Evolutionary conservation across 371 early-diverging fungal genomes (phyloP).

Genomic region (Mortierella sp.): DNA sequence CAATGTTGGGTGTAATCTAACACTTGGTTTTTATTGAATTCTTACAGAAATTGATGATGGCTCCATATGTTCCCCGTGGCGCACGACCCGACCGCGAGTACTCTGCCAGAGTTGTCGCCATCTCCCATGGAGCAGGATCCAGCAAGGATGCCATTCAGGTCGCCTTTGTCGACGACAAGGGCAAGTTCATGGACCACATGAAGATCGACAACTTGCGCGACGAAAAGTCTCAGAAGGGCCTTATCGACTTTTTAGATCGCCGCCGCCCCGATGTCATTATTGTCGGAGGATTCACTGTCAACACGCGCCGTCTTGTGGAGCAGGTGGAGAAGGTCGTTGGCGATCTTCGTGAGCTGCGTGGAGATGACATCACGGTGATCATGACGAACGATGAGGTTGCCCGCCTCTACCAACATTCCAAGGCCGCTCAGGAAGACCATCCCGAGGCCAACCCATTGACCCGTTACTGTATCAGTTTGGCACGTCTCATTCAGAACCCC

Average conservation of each 20-base stretch:
- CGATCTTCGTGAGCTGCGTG: constrained; percentile 63
- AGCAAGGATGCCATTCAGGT: constrained; percentile 78
- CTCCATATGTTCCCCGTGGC: constrained; percentile 70
- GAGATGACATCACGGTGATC: constrained; percentile 64
- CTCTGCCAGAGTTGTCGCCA: constrained; percentile 84
- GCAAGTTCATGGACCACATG: constrained; percentile 76
- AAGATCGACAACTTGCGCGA: constrained; percentile 75
- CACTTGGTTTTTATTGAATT: background rate
- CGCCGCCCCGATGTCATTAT: constrained; percentile 85
- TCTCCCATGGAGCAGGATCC: constrained; percentile 88
- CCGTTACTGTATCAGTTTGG: constrained; percentile 92
- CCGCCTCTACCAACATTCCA: constrained; percentile 85
- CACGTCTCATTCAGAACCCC: constrained; percentile 89
- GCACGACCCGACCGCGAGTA: constrained; percentile 65
- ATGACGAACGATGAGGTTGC: constrained; percentile 92
- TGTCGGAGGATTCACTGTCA: constrained; percentile 84
- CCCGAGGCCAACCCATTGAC: constrained; percentile 74
- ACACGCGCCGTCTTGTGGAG: constrained; percentile 80
- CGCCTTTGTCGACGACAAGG: constrained; percentile 84
- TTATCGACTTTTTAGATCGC: constrained; percentile 72
- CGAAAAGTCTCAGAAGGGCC: constrained; percentile 64
- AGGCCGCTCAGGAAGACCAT: constrained; percentile 82
- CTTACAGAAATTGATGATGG: constrained; percentile 77
- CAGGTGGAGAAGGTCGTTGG: constrained; percentile 71
- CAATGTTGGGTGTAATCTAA: background rate